A percentile compares a stretch with the other conserved stretches of the same genome.
phyloP scores from a whole-genome alignment of 305 asterid species.

The Fraxinus sp. region DNA sequence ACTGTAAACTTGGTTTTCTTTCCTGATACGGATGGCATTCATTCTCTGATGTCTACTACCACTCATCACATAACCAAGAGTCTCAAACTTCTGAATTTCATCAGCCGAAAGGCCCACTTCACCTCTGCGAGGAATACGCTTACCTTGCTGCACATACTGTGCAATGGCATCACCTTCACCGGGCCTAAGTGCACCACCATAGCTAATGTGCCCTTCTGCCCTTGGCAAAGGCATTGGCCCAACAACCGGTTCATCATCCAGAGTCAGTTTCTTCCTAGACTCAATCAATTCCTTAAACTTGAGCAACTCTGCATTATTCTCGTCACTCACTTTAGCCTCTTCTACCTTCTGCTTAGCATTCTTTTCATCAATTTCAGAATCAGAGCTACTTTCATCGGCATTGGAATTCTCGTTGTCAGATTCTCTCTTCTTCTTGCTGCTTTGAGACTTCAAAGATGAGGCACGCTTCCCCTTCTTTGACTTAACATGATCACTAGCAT shows the following conservation, averaged over 20 bases:
- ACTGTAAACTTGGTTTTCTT: neutral
- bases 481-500: neutral
- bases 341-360: conserved; percentile 32
- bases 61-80: neutral
- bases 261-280: neutral
- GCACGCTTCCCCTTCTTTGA: neutral
- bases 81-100: neutral
- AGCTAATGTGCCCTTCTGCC: conserved; percentile 95
- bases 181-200: conserved; percentile 98
- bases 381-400: neutral
- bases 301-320: conserved; percentile 49
- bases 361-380: conserved; percentile 31
- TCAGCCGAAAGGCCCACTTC: conserved; percentile 94
- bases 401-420: neutral
- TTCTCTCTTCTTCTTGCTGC: neutral
- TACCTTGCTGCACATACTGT: conserved; percentile 67
- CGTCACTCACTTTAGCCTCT: conserved; percentile 40
- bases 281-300: conserved; percentile 28
- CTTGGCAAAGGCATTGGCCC: conserved; percentile 59
- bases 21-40: neutral
- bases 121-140: conserved; percentile 99
- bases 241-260: neutral
- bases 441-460: neutral
- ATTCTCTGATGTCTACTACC: neutral
- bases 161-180: conserved; percentile 88